Evolutionary conservation across 306 rosid species (phyloP), one percentile per base, ranked within the genome.

Genomic region (Dicorynia guianensis): DNA sequence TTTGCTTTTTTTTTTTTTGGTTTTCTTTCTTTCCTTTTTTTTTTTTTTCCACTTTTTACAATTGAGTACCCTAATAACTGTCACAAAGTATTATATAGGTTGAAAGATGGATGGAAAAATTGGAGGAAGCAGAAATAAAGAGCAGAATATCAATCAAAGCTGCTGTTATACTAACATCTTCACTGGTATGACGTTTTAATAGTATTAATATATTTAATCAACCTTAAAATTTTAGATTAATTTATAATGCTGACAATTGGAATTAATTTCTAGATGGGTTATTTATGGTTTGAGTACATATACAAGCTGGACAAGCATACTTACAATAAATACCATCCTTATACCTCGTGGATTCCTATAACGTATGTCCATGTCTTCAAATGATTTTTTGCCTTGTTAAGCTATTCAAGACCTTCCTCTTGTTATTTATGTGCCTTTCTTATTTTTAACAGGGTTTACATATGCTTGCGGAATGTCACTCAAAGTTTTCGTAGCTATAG

Each of bases 271-370:
- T 77, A 95, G 98, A 79, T 61, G 71, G 97, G 97, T 66, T 95
- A 90, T 87, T 85, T 95, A 11, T 95, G 98, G 98, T 81, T 86
- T 46, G 95, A 92, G 86, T 63, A 85, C 62, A 81, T 95, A 76
- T 95, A 92, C 91, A 95, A 90, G 90, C 77, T 95, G 80, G 98
- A 95, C 88, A 95, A 87, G 82, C 38, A 86, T 77, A 79, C 89
- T 4, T 95, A 95, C 93, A 95, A 95, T 74, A 90, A 89, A 85
- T 92, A 80, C 65, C 98, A 95, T 87, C 98, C 98, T 46, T 95
- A 90, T 70, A 95, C 98, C 71, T 95, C 98, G 1, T 95, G 98
- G 98, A 92, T 95, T 80, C 98, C 98, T 18, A 92, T 95, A 79
- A 95, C 98, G 98, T 95, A 92, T 25, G 88, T 80, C 38, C 56